Evolutionary conservation across 306 rosid genomes (phyloP).

Genomic region (Datisca glomerata): DNA sequence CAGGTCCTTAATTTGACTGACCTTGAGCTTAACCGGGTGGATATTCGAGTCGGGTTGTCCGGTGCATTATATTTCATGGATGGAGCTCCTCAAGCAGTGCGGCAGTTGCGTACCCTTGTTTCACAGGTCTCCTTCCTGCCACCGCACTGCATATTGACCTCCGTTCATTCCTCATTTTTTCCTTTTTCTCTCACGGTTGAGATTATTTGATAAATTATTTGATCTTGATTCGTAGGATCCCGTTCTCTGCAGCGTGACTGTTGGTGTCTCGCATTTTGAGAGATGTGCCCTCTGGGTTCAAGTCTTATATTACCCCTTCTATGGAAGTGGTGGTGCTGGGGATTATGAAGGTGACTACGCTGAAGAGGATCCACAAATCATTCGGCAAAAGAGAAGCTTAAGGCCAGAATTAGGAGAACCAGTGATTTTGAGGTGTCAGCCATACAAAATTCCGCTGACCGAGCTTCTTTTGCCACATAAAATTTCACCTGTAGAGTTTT

Average conservation of each 20-base stretch:
- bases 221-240: slow-evolving; percentile 66
- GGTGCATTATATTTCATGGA: slow-evolving; percentile 92
- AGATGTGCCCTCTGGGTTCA: slow-evolving; percentile 97
- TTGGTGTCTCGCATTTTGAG: slow-evolving; percentile 95
- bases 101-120: slow-evolving; percentile 92
- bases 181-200: not conserved
- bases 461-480: slow-evolving; percentile 88
- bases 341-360: slow-evolving; percentile 92
- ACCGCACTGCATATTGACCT: slow-evolving; percentile 14
- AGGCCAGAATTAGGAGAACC: slow-evolving; percentile 97
- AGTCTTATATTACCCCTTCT: slow-evolving; percentile 92
- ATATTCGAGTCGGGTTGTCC: slow-evolving; percentile 86
- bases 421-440: slow-evolving; percentile 92
- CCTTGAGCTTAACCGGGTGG: slow-evolving; percentile 91
- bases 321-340: slow-evolving; percentile 84
- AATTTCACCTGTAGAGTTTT: slow-evolving; percentile 92
- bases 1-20: slow-evolving; percentile 96
- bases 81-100: slow-evolving; percentile 97
- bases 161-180: not conserved
- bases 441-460: slow-evolving; percentile 83
- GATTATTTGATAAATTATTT: slow-evolving; percentile 20
- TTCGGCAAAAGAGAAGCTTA: slow-evolving; percentile 90
- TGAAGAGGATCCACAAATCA: slow-evolving; percentile 87
- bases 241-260: slow-evolving; percentile 82
- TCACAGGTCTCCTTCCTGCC: slow-evolving; percentile 64